These are phyloP conservation scores for Ilyonectria robusta DNA, from an alignment of 2,329 filamentous ascomycete genomes.

Conservation along the genomic window DNA sequence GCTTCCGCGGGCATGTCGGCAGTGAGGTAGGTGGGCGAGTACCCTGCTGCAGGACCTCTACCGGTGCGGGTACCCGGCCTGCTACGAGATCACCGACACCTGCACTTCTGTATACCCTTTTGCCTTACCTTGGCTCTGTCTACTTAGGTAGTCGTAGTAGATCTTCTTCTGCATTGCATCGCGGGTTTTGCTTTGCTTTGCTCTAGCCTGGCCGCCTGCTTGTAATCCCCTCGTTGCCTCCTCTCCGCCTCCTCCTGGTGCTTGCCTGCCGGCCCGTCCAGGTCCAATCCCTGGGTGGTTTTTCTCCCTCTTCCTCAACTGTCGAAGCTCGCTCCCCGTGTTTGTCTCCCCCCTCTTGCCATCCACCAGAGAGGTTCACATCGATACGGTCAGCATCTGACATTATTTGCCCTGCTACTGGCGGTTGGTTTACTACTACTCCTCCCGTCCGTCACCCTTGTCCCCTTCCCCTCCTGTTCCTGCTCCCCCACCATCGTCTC, in stretches of 20 bases:
- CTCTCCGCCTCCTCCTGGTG: background rate
- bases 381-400: slow-evolving; percentile 16
- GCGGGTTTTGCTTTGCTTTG: background rate
- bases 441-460: background rate
- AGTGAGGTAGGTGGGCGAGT: background rate
- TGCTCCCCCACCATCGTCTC: slow-evolving; percentile 4
- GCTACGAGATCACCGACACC: slow-evolving; percentile 16
- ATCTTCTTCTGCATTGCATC: slow-evolving; percentile 1
- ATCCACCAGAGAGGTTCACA: slow-evolving; percentile 11
- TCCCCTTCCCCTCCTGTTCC: slow-evolving; percentile 4
- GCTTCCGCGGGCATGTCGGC: slow-evolving; percentile 10
- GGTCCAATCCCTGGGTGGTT: background rate
- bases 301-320: background rate
- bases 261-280: background rate
- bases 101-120: slow-evolving; percentile 4
- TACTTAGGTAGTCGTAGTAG: too few species aligned
- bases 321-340: slow-evolving; percentile 1
- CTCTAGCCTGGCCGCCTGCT: slow-evolving; percentile 2
- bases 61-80: slow-evolving; percentile 15
- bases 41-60: slow-evolving; percentile 22
- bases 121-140: slow-evolving; percentile 3
- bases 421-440: slow-evolving; percentile 1
- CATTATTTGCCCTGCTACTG: slow-evolving; percentile 19
- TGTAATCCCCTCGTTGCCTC: slow-evolving; percentile 5
- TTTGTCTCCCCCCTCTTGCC: slow-evolving; percentile 1